Conservation (phyloP, 192 early-diverging fungal species). For the Powellomyces hirtus region DNA sequence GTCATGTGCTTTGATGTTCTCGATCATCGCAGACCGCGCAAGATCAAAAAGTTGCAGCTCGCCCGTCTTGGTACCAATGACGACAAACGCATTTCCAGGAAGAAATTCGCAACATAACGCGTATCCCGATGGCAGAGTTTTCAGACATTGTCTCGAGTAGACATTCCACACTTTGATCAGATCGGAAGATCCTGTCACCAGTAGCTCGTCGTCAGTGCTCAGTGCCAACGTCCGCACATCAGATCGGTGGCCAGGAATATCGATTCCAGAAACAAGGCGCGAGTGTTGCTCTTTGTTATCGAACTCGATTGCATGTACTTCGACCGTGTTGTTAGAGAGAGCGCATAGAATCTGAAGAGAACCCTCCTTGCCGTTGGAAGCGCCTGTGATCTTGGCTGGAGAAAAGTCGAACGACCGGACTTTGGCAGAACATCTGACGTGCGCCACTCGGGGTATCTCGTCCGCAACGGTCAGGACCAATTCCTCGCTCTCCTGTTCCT, state of each 20-base stretch:
- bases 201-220: constrained; percentile 81
- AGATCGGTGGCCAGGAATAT: constrained; percentile 83
- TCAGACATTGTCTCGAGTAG: constrained; percentile 76
- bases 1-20: constrained; percentile 89
- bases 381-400: constrained; percentile 24
- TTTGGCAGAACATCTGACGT: constrained; percentile 75
- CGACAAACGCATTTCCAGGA: constrained; percentile 81
- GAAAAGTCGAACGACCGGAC: constrained; percentile 78
- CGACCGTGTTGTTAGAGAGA: constrained; percentile 79
- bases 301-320: constrained; percentile 70
- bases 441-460: constrained; percentile 69
- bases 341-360: constrained; percentile 62
- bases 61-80: constrained; percentile 93
- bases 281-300: constrained; percentile 65
- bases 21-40: constrained; percentile 75
- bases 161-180: constrained; percentile 90
- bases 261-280: constrained; percentile 66
- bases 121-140: constrained; percentile 88
- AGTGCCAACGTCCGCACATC: constrained; percentile 90
- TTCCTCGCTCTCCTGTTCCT: constrained; percentile 38
- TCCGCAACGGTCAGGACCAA: constrained; percentile 64
- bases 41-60: constrained; percentile 90
- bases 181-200: constrained; percentile 80
- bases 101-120: constrained; percentile 91
- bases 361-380: constrained; percentile 35